These are phyloP conservation scores for Podaxis rugospora DNA, from an alignment of 768 basidiomycete genomes.

Conservation along the genomic window DNA sequence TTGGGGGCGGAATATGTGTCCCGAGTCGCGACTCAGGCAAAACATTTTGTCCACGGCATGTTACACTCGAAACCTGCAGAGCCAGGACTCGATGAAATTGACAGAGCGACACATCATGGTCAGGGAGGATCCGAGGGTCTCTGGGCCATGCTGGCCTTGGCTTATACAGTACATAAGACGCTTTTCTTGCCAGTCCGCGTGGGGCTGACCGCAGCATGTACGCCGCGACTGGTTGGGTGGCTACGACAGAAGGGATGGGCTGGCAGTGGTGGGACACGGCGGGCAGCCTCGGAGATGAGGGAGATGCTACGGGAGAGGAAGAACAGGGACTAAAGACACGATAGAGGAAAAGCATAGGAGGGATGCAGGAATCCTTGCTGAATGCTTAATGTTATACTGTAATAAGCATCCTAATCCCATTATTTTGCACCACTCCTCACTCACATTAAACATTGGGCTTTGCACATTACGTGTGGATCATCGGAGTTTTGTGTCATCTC, in stretches of 20 bases:
- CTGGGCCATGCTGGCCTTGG: conserved; percentile 89
- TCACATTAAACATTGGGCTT: too few relatives aligned
- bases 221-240: conserved; percentile 85
- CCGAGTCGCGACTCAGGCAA: conserved; percentile 54
- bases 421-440: neutral
- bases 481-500: conserved; percentile 5
- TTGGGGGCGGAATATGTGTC: conserved; percentile 90
- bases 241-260: conserved; percentile 79
- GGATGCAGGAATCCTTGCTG: too few relatives aligned
- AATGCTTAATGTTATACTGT: too few relatives aligned
- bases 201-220: conserved; percentile 82
- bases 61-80: conserved; percentile 54
- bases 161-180: conserved; percentile 96
- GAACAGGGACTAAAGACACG: conserved; percentile 17
- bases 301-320: conserved; percentile 38
- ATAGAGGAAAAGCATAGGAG: too few relatives aligned
- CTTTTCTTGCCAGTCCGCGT: conserved; percentile 85
- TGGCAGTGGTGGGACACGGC: conserved; percentile 61
- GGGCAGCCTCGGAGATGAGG: conserved; percentile 54
- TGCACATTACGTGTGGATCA: neutral
- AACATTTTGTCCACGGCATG: conserved; percentile 39
- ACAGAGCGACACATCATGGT: conserved; percentile 30
- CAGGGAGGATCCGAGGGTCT: conserved; percentile 61
- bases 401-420: too few relatives aligned
- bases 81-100: conserved; percentile 63